These are phyloP conservation scores for Penicillium sp. DNA, from an alignment of 2,329 filamentous ascomycete species.

Conservation along the genomic window DNA sequence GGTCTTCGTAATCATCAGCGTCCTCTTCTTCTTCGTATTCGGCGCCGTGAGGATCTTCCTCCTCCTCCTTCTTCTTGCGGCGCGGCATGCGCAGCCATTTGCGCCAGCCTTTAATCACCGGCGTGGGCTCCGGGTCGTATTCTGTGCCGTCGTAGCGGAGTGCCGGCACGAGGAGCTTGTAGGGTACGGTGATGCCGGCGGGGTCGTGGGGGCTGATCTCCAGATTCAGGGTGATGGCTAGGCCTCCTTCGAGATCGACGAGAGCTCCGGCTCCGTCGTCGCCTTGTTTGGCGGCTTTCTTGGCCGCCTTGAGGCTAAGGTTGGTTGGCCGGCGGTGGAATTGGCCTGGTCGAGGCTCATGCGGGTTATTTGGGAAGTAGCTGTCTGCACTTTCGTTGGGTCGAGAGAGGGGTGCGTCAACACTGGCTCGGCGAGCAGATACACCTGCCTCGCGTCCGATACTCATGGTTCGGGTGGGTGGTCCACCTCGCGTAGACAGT, in stretches of 20 bases:
- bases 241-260: slow-evolving; percentile 78
- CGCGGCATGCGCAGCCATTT: slow-evolving; percentile 44
- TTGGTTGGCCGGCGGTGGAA: slow-evolving; percentile 76
- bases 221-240: slow-evolving; percentile 87
- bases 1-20: slow-evolving; percentile 33
- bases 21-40: slow-evolving; percentile 29
- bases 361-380: slow-evolving; percentile 38
- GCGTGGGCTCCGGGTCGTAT: slow-evolving; percentile 45
- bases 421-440: slow-evolving; percentile 42
- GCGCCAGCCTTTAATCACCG: slow-evolving; percentile 48
- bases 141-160: slow-evolving; percentile 61
- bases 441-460: slow-evolving; percentile 38
- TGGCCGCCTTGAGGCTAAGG: slow-evolving; percentile 66
- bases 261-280: slow-evolving; percentile 59
- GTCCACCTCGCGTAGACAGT: slow-evolving; percentile 50
- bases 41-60: slow-evolving; percentile 26
- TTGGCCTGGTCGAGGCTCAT: slow-evolving; percentile 43
- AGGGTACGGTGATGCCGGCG: slow-evolving; percentile 84
- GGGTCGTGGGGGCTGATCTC: slow-evolving; percentile 88
- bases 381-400: slow-evolving; percentile 40
- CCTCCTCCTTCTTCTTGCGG: slow-evolving; percentile 32
- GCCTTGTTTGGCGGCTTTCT: slow-evolving; percentile 59
- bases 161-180: slow-evolving; percentile 82
- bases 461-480: slow-evolving; percentile 46
- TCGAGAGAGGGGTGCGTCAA: slow-evolving; percentile 39